Evolutionary conservation across 2,329 filamentous ascomycete genomes (phyloP).

Genomic region (Cadophora gregata): DNA sequence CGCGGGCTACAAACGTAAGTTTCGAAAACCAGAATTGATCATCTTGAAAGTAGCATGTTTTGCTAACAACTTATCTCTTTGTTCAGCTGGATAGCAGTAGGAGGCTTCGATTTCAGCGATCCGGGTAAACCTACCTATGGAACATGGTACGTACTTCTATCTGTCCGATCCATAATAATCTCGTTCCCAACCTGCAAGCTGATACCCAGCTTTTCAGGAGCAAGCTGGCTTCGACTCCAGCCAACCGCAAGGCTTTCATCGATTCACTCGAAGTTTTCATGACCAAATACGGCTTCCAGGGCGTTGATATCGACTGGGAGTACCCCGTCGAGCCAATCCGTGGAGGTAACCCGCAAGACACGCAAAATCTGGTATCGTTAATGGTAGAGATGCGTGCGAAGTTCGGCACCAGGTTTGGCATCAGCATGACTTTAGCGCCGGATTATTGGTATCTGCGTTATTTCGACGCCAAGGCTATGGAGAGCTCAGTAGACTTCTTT

Average conservation of each 20-base stretch:
- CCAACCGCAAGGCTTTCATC: neutral
- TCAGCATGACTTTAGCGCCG: neutral
- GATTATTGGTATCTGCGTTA: neutral
- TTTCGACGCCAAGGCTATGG: neutral
- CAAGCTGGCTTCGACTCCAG: neutral
- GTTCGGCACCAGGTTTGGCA: neutral
- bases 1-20: too few relatives aligned
- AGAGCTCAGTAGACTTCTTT: neutral
- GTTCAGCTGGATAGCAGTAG: neutral
- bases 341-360: neutral
- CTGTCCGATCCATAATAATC: neutral
- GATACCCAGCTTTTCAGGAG: neutral
- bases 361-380: neutral
- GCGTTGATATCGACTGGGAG: neutral
- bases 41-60: too few relatives aligned
- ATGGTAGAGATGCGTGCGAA: neutral
- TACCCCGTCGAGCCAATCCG: neutral
- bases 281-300: neutral
- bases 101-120: neutral
- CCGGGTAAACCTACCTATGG: neutral
- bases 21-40: too few relatives aligned
- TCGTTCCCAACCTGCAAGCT: neutral
- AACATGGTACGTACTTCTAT: neutral
- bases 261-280: neutral
- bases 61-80: too few relatives aligned